Base-by-base conservation (phyloP, 177 flowering plant species). In the Vitis hybrid region DNA sequence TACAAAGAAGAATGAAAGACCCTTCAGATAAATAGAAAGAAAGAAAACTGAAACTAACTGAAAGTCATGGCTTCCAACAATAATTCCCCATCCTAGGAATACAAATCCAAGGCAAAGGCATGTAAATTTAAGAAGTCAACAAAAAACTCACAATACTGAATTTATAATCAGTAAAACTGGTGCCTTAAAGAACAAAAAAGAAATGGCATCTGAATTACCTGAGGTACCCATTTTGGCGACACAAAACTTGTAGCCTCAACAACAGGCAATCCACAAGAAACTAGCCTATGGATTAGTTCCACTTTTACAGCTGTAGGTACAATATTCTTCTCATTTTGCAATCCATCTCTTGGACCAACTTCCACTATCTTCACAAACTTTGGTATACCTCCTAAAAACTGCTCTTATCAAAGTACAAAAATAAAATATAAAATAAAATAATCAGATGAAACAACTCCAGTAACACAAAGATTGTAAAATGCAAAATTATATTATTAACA, bases 171-270 rank as follows among this genome's bases (percentile, higher is more conserved):
- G 51, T 69, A 51, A 35, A 69, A 51, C 6, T 16, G 61, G 56
- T 27, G 11, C 11, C 16, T 9, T 18, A 54, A 7, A 12, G 10
- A 51, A 6, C 58, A 32, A 56, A 30, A 4, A 13, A 5, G 40
- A 18, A 64, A 69, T 11, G 16, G 60, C 19, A 4, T 21, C 35
- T 10, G 21, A 73, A 58, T 56, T 80, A 95, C 99, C 97, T 95
- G 99, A 70, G 99, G 99, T 64, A 95, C 97, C 99, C 98, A 89
- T 82, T 93, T 95, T 58, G 98, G 99, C 19, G 98, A 95, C 14
- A 95, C 99, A 84, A 95, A 95, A 83, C 99, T 93, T 59, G 99
- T 93, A 15, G 97, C 95, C 79, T 95, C 99, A 70, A 95, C 84
- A 61, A 91, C 98, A 75, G 87, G 77, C 70, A 95, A 78, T 46